Conservation (phyloP, 768 basidiomycete species). For the Steccherinum ochraceum region DNA sequence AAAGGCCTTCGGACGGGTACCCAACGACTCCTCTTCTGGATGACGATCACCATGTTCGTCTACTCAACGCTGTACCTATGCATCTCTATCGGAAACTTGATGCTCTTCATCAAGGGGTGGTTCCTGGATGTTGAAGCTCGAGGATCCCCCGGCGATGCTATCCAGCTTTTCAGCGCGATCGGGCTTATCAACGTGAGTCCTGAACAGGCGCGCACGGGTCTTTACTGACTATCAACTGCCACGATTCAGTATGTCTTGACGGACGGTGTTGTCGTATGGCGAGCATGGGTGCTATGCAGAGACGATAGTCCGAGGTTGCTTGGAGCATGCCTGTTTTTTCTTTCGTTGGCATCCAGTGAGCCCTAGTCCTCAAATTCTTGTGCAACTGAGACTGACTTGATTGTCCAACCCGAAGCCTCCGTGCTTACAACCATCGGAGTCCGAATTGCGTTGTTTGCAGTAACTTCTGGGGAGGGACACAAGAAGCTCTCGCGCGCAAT, state of each 20-base stretch:
- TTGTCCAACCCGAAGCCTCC: too few relatives aligned
- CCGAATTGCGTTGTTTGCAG: neutral
- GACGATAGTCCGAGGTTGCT: neutral
- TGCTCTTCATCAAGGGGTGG: neutral
- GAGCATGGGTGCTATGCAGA: constrained; percentile 3
- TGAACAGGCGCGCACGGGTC: neutral
- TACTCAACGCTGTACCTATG: neutral
- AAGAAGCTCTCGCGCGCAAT: neutral
- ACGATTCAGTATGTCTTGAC: constrained; percentile 1
- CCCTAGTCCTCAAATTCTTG: too few relatives aligned
- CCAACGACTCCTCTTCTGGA: neutral
- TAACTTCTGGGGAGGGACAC: neutral
- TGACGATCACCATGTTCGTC: neutral
- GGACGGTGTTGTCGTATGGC: constrained; percentile 4
- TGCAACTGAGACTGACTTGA: too few relatives aligned
- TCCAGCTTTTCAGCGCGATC: neutral
- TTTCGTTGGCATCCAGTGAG: neutral
- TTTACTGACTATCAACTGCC: neutral
- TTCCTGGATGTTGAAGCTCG: neutral
- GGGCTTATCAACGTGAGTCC: constrained; percentile 1
- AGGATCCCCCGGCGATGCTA: neutral
- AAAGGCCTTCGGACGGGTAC: neutral
- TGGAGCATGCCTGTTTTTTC: neutral
- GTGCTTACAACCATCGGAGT: constrained; percentile 1
- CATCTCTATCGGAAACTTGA: neutral